Percentiles rank a stretch among this genome's conserved stretches.
Evolutionary conservation across 2,329 filamentous ascomycete species (phyloP).

Genomic region (Colletotrichum agaves): DNA sequence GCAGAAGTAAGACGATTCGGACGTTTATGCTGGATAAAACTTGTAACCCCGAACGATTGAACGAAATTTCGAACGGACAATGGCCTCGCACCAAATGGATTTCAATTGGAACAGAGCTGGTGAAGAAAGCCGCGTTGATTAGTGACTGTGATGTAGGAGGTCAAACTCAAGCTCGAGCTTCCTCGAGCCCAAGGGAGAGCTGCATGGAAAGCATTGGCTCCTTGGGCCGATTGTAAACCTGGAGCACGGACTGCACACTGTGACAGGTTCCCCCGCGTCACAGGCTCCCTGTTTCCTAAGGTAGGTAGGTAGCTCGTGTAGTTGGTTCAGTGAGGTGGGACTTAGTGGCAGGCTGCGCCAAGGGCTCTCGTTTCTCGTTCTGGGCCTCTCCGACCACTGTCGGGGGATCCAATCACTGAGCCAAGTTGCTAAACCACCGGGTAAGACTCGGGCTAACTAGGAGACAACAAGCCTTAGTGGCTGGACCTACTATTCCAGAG

Average conservation of each 20-base stretch:
- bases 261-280: conserved; percentile 29
- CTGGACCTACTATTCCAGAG: conserved; percentile 31
- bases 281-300: conserved; percentile 20
- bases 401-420: conserved; percentile 17
- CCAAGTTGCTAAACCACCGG: conserved; percentile 20
- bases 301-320: conserved; percentile 6
- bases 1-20: not conserved
- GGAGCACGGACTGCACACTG: conserved; percentile 17
- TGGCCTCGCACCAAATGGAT: not conserved
- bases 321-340: not conserved
- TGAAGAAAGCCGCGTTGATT: not conserved
- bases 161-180: conserved; percentile 25
- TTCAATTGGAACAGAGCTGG: conserved; percentile 19
- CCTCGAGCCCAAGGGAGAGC: conserved; percentile 25
- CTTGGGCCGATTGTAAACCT: conserved; percentile 42
- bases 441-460: conserved; percentile 33
- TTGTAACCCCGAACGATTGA: not conserved
- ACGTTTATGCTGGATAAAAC: not conserved
- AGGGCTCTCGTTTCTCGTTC: conserved; percentile 5
- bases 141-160: conserved; percentile 23
- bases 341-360: not conserved
- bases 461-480: conserved; percentile 39
- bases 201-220: conserved; percentile 46
- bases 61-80: not conserved
- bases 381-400: not conserved